A percentile compares a stretch with the other conserved stretches of the same genome.
phyloP scores from a whole-genome alignment of 768 basidiomycete genomes.

The Tricholoma terreum region DNA sequence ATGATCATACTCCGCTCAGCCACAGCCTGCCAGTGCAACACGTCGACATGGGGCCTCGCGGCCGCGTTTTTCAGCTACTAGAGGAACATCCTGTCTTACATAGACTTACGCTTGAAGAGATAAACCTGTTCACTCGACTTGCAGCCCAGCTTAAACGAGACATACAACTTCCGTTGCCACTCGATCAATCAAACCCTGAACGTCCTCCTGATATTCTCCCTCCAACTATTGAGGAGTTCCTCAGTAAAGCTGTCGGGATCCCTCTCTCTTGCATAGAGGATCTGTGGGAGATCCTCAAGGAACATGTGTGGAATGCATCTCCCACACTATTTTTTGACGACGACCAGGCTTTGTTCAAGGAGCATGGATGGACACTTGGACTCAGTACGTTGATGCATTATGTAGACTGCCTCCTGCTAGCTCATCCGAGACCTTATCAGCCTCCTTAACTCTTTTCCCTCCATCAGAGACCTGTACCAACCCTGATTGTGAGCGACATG shows the following conservation, averaged over 20 bases:
- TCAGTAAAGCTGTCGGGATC: constrained; percentile 14
- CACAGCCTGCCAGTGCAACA: no score
- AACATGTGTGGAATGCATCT: not conserved
- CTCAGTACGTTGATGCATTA: not conserved
- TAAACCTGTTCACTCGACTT: no score
- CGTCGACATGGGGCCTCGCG: no score
- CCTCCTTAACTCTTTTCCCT: constrained; percentile 9
- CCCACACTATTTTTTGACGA: not conserved
- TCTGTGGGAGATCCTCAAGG: constrained; percentile 23
- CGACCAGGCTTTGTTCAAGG: not conserved
- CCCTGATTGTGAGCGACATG: not conserved
- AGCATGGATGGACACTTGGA: not conserved
- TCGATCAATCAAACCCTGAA: no score
- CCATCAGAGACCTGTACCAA: constrained; percentile 4
- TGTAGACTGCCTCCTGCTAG: not conserved
- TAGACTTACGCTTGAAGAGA: no score
- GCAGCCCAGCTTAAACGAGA: no score
- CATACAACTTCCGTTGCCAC: no score
- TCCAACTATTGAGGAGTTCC: no score
- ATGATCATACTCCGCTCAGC: no score
- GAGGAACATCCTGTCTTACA: no score
- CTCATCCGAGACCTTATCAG: not conserved
- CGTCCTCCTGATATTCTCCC: constrained; percentile 9
- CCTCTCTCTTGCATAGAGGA: constrained; percentile 3
- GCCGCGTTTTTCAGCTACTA: no score